Evolutionary conservation across 306 rosid species (phyloP).

Genomic region (Gastrolobium villosum): DNA sequence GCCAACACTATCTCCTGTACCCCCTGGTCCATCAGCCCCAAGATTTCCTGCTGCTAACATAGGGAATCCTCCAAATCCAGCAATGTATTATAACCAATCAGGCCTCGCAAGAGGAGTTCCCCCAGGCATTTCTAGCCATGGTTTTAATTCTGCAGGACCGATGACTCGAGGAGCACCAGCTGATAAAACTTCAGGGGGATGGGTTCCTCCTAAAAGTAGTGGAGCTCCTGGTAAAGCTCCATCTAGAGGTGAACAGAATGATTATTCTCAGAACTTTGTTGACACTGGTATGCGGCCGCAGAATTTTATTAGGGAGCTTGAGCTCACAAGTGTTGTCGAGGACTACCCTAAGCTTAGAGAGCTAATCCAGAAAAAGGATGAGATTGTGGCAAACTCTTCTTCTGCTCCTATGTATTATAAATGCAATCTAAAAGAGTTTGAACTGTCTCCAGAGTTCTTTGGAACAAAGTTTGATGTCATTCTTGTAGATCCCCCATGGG

Average conservation of each 20-base stretch:
- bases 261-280: constrained; percentile 97
- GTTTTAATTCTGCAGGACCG: constrained; percentile 79
- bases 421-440: constrained; percentile 88
- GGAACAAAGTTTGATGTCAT: constrained; percentile 98
- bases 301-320: constrained; percentile 97
- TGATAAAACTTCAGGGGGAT: constrained; percentile 86
- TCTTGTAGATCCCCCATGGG: constrained; percentile 99
- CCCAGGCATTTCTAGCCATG: constrained; percentile 72
- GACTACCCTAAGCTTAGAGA: constrained; percentile 99
- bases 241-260: constrained; percentile 99
- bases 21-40: constrained; percentile 80
- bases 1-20: constrained; percentile 67
- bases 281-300: constrained; percentile 99
- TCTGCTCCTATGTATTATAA: constrained; percentile 89
- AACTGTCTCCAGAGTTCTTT: constrained; percentile 92
- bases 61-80: constrained; percentile 70
- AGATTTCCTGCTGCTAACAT: constrained; percentile 76
- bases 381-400: constrained; percentile 86
- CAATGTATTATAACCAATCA: constrained; percentile 84
- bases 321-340: constrained; percentile 96
- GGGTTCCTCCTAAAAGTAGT: constrained; percentile 85
- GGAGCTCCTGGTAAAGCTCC: constrained; percentile 97
- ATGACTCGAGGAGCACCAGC: constrained; percentile 73
- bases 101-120: constrained; percentile 85
- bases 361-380: constrained; percentile 98